Evolutionary conservation across 1,139 yeast genomes (phyloP).

Genomic region (Spathaspora jeffriesii): DNA sequence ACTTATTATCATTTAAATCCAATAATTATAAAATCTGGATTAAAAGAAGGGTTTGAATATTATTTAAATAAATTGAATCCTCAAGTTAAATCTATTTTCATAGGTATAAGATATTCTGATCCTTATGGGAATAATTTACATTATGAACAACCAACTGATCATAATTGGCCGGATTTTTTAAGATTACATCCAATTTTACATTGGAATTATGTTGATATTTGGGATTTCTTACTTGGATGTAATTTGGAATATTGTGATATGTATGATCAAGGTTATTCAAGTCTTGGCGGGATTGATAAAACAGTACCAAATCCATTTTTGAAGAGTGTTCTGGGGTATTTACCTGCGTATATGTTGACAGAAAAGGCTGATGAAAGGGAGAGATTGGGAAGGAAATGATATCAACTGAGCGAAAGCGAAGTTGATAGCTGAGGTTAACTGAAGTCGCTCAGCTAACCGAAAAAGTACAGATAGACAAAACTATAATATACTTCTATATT

Average conservation of each 20-base stretch:
- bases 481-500: too few species aligned
- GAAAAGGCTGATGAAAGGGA: conserved; percentile 64
- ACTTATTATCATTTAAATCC: conserved; percentile 46
- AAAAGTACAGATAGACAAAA: not conserved
- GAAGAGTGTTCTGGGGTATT: conserved; percentile 30
- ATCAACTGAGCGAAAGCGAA: too few species aligned
- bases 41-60: conserved; percentile 65
- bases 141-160: conserved; percentile 70
- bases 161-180: conserved; percentile 83
- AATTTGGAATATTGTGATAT: conserved; percentile 62
- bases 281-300: conserved; percentile 71
- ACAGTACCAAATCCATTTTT: conserved; percentile 70
- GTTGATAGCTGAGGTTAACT: too few species aligned
- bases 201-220: conserved; percentile 77
- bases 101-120: conserved; percentile 81
- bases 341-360: conserved; percentile 65
- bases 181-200: conserved; percentile 81
- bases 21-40: conserved; percentile 42
- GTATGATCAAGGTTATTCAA: conserved; percentile 80
- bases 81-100: conserved; percentile 62
- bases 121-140: conserved; percentile 65
- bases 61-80: conserved; percentile 51
- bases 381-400: conserved; percentile 31
- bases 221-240: conserved; percentile 63
- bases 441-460: too few species aligned